Conservation (phyloP, 2,329 filamentous ascomycete species). For the Verticillium klebahnii region DNA sequence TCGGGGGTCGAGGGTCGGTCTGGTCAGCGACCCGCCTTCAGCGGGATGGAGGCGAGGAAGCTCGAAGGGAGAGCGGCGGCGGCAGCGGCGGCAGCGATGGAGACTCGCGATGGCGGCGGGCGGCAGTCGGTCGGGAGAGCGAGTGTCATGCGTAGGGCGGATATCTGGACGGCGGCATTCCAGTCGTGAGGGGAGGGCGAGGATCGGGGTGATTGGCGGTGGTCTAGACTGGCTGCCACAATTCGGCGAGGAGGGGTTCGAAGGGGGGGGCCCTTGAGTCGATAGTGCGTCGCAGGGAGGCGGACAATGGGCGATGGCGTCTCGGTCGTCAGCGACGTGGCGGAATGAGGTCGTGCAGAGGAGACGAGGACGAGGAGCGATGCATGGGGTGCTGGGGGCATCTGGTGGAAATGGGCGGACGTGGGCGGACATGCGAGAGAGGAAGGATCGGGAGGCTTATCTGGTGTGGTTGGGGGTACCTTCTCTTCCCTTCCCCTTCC, state of each 20-base stretch:
- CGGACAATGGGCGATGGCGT: background rate
- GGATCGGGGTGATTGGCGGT: background rate
- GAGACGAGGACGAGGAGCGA: background rate
- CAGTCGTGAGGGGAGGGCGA: background rate
- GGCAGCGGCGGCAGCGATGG: background rate
- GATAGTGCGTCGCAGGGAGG: background rate
- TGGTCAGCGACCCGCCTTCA: background rate
- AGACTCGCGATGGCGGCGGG: background rate
- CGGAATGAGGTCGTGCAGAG: background rate
- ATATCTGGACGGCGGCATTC: background rate
- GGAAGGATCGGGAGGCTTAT: constrained; percentile 9
- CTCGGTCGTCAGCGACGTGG: background rate
- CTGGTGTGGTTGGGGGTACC: constrained; percentile 1
- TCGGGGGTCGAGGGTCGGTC: background rate
- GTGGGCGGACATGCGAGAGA: background rate
- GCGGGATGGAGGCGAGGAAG: constrained; percentile 3
- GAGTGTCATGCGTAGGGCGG: background rate
- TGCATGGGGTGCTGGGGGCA: background rate
- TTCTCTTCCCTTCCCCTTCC: constrained; percentile 7
- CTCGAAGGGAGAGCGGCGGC: background rate
- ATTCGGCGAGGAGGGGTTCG: background rate
- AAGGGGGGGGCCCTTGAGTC: background rate
- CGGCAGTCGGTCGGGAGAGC: background rate
- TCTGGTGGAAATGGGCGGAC: background rate
- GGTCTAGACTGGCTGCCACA: background rate